Percentiles rank a stretch among this genome's conserved stretches.
Conservation (phyloP, 768 basidiomycete genomes). For the Tulasnella sp. region DNA sequence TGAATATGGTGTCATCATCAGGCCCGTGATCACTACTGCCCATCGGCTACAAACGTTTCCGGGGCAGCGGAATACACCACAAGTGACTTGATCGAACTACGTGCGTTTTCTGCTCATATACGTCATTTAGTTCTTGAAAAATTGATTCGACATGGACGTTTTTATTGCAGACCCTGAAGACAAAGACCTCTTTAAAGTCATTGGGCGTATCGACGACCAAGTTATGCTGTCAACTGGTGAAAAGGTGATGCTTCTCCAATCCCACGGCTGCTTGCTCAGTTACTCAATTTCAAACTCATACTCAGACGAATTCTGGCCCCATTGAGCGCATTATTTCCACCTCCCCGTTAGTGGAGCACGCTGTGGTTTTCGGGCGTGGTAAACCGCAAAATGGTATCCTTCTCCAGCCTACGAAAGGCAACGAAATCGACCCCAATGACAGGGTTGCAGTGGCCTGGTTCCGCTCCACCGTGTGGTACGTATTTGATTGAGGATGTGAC, state of each 20-base stretch:
- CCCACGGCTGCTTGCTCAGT: background rate
- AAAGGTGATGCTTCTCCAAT: conserved; percentile 3
- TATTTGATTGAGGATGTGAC: too few species aligned
- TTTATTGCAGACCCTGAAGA: conserved; percentile 35
- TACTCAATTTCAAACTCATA: background rate
- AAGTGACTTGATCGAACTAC: too few species aligned
- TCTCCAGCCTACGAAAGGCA: conserved; percentile 28
- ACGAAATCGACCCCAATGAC: conserved; percentile 3
- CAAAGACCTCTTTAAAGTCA: conserved; percentile 30
- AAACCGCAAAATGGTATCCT: conserved; percentile 31
- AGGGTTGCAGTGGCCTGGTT: conserved; percentile 1
- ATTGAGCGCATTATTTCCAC: conserved; percentile 29
- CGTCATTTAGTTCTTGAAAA: conserved; percentile 24
- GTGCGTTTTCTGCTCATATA: conserved; percentile 28
- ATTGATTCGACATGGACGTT: conserved; percentile 32
- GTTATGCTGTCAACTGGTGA: conserved; percentile 32
- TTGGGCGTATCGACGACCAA: conserved; percentile 38
- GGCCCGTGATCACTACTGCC: conserved; percentile 22
- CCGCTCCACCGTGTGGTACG: conserved; percentile 13
- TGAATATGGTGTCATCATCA: conserved; percentile 10
- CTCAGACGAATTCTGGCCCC: conserved; percentile 22
- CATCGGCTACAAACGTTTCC: background rate
- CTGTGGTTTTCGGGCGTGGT: conserved; percentile 36
- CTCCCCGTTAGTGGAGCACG: conserved; percentile 28
- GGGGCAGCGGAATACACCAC: background rate